phyloP scores from a whole-genome alignment of 192 early-diverging fungal genomes.

The Pilaira anomala region DNA sequence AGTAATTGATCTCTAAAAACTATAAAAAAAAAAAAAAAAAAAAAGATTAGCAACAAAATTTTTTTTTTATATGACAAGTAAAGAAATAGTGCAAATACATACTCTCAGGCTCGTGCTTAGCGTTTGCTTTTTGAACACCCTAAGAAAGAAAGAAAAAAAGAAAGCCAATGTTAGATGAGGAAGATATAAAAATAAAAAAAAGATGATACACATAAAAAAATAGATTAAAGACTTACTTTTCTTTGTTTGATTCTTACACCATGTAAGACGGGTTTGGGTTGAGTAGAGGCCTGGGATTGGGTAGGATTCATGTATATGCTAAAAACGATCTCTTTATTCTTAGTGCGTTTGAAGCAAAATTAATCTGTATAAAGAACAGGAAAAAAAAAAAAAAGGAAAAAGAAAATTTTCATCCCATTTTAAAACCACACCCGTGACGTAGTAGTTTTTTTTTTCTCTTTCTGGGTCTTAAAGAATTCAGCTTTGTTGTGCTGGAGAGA shows the following conservation, averaged over 20 bases:
- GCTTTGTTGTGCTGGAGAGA: no score
- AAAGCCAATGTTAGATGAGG: neutral
- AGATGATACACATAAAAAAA: neutral
- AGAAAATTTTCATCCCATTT: neutral
- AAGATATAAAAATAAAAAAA: neutral
- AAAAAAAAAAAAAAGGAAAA: conserved; percentile 9
- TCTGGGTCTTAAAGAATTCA: no score
- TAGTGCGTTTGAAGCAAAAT: conserved; percentile 14
- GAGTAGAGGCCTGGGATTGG: conserved; percentile 41
- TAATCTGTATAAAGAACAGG: neutral
- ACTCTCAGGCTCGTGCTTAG: conserved; percentile 64
- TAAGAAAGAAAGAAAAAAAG: no score
- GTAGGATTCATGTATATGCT: conserved; percentile 44
- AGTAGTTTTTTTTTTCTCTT: neutral
- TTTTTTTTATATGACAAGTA: neutral
- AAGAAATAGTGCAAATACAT: conserved; percentile 13
- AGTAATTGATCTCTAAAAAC: conserved; percentile 63
- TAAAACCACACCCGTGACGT: no score
- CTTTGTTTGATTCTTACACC: conserved; percentile 67
- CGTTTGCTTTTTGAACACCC: conserved; percentile 64
- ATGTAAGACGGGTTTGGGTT: conserved; percentile 57
- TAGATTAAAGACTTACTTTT: conserved; percentile 43
- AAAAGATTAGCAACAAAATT: neutral
- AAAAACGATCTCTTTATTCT: conserved; percentile 19
- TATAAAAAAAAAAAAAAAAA: conserved; percentile 18